phyloP scores from a whole-genome alignment of 2,329 filamentous ascomycete genomes.

The Fusarium neocosmosporiellum region DNA sequence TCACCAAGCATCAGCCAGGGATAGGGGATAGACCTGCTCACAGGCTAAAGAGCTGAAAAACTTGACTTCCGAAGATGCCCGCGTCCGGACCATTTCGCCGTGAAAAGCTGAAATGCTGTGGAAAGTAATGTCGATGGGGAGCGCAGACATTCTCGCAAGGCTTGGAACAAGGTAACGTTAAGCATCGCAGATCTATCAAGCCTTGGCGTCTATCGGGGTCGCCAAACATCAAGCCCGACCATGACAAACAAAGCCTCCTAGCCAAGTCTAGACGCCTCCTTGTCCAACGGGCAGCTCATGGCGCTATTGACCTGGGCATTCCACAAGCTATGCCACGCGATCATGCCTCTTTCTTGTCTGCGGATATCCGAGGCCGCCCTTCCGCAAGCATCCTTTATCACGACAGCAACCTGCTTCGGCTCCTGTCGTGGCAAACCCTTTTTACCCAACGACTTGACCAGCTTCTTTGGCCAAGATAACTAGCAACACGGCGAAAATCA shows the following conservation, averaged over 20 bases:
- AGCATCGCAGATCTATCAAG: background rate
- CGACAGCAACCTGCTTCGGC: background rate
- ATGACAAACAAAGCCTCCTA: background rate
- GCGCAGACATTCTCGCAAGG: background rate
- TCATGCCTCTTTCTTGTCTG: background rate
- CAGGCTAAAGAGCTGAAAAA: background rate
- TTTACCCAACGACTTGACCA: background rate
- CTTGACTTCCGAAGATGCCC: background rate
- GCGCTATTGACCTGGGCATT: constrained; percentile 14
- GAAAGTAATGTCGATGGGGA: background rate
- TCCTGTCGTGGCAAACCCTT: background rate
- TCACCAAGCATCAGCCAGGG: background rate
- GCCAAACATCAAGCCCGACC: background rate
- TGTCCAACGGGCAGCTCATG: constrained; percentile 4
- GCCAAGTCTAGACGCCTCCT: constrained; percentile 1
- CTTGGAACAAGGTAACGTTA: background rate
- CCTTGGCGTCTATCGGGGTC: background rate
- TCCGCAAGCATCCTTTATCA: constrained; percentile 23
- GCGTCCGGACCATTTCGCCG: background rate
- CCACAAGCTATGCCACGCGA: constrained; percentile 19
- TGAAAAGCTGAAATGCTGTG: background rate
- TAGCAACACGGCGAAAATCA: too few relatives aligned
- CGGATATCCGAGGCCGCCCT: background rate
- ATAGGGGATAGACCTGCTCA: background rate
- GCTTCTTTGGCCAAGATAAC: background rate